Percentiles rank a stretch among this genome's conserved stretches.
These are phyloP conservation scores for Penicillium sp. DNA, from an alignment of 2,329 filamentous ascomycete genomes.

Conservation along the genomic window DNA sequence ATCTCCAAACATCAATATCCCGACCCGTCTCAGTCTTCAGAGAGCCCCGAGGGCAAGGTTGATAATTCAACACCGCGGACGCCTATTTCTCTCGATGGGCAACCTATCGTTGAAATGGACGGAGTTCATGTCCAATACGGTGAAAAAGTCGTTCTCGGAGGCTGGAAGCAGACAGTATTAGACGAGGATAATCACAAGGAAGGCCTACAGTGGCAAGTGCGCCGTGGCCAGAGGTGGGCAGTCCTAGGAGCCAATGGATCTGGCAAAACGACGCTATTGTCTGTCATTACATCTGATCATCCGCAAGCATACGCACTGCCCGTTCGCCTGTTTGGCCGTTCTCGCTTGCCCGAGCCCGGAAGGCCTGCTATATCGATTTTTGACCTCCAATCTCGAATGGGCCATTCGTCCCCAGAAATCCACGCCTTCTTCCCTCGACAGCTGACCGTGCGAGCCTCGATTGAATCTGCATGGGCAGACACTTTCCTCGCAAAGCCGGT, in stretches of 20 bases:
- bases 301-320: constrained; percentile 90
- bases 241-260: constrained; percentile 91
- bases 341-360: constrained; percentile 70
- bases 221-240: constrained; percentile 81
- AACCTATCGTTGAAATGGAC: constrained; percentile 79
- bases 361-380: constrained; percentile 78
- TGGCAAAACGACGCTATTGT: constrained; percentile 91
- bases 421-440: constrained; percentile 85
- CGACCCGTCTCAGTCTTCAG: neutral
- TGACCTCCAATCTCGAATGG: constrained; percentile 84
- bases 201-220: constrained; percentile 79
- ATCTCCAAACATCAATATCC: neutral
- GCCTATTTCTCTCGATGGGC: constrained; percentile 44
- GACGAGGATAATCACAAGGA: constrained; percentile 41
- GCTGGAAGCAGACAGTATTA: constrained; percentile 63
- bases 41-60: neutral
- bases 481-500: constrained; percentile 72
- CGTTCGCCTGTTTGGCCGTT: constrained; percentile 78
- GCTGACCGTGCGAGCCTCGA: constrained; percentile 66
- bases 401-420: constrained; percentile 90
- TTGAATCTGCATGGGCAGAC: constrained; percentile 87
- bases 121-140: constrained; percentile 80
- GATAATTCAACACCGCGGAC: constrained; percentile 1
- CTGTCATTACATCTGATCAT: constrained; percentile 90
- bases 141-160: constrained; percentile 70